phyloP scores from a whole-genome alignment of 2,329 filamentous ascomycete species.

The Pseudogymnoascus sp. region DNA sequence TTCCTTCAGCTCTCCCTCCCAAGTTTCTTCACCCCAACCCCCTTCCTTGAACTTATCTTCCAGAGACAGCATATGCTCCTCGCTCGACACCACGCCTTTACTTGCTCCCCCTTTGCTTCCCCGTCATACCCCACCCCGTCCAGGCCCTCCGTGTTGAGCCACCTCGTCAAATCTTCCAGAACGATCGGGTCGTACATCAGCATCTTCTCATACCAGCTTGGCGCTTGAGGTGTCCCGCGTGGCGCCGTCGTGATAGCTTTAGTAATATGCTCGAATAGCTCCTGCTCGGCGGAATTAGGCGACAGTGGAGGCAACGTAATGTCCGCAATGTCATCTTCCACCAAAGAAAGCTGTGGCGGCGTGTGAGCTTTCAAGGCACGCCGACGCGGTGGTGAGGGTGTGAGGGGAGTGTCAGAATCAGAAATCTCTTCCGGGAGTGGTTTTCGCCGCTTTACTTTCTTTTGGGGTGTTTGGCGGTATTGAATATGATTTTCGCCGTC shows the following conservation, averaged over 20 bases:
- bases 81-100: conserved; percentile 85
- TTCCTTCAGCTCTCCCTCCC: not conserved
- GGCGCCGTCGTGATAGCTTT: conserved; percentile 45
- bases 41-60: conserved; percentile 37
- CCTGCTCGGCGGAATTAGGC: conserved; percentile 35
- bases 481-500: conserved; percentile 19
- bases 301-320: conserved; percentile 11
- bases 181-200: conserved; percentile 87
- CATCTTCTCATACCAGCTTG: conserved; percentile 87
- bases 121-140: conserved; percentile 54
- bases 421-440: conserved; percentile 39
- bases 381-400: conserved; percentile 23
- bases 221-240: conserved; percentile 38
- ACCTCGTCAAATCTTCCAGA: conserved; percentile 73
- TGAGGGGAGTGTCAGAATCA: conserved; percentile 36
- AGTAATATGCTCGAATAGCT: conserved; percentile 46
- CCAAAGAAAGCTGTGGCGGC: conserved; percentile 15
- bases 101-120: conserved; percentile 54
- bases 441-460: conserved; percentile 19
- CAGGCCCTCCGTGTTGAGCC: conserved; percentile 69
- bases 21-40: conserved; percentile 1
- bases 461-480: conserved; percentile 25
- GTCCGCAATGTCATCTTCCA: conserved; percentile 13
- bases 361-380: conserved; percentile 16
- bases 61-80: conserved; percentile 79